A percentile compares a stretch with the other conserved stretches of the same genome.
These are phyloP conservation scores for Diaporthe sp. DNA, from an alignment of 2,329 filamentous ascomycete species.

Conservation along the genomic window DNA sequence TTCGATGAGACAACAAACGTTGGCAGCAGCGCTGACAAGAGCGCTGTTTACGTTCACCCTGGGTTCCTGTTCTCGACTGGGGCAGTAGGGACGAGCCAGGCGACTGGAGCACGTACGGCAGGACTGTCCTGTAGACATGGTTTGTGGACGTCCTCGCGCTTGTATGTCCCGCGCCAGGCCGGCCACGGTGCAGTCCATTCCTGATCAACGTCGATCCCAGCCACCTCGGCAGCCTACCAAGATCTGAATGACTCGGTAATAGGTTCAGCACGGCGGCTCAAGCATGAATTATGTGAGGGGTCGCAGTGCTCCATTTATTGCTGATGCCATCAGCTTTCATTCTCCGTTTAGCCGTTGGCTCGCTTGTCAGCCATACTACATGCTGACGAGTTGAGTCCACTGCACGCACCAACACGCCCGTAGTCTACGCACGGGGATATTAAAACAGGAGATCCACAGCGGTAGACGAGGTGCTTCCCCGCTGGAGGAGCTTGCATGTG, in stretches of 20 bases:
- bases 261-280: background rate
- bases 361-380: background rate
- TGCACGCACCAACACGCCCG: background rate
- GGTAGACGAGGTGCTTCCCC: slow-evolving; percentile 22
- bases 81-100: background rate
- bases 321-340: background rate
- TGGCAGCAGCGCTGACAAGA: background rate
- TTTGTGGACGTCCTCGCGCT: background rate
- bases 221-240: background rate
- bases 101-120: background rate
- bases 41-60: background rate
- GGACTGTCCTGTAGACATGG: background rate
- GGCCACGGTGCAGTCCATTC: background rate
- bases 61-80: background rate
- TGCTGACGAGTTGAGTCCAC: background rate
- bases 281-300: background rate
- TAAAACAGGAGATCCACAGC: slow-evolving; percentile 3
- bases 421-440: background rate
- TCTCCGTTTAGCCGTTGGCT: background rate
- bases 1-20: slow-evolving; percentile 28
- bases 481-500: slow-evolving; percentile 16
- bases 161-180: background rate
- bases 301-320: background rate
- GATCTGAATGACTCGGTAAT: slow-evolving; percentile 15
- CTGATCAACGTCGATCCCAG: slow-evolving; percentile 1